Evolutionary conservation across 495 filamentous ascomycete species (phyloP), one percentile per base, ranked within the genome.

Genomic region (Schizothecium vesticola): DNA sequence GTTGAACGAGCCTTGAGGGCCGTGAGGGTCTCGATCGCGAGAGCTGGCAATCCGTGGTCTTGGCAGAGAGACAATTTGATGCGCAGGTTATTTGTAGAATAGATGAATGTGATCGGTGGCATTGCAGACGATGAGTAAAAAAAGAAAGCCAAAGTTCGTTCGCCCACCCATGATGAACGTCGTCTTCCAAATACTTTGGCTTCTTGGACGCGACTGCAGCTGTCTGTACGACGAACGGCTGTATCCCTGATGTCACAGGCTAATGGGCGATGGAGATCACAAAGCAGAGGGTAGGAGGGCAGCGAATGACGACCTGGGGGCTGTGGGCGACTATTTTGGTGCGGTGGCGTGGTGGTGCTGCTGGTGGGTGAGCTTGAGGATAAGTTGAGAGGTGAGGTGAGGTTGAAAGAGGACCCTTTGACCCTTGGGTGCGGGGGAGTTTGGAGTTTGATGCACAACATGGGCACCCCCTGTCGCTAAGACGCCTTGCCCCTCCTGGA

Each of bases 201-300:
- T 23, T 26, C 8, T 26, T 59, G 57, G 57, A 59, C 61, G 61
- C 28, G 22, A 4, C 24, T 31, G 23, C 28, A 16, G 43, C 33
- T 22, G 28, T 19, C 36, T 33, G 21, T 19, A 28, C 22, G 19
- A 31, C 9, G 22, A 24, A 65, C 36, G 43, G 36, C 22, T 55
- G 56, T 65, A 57, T 26, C 64, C 55, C 64, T 56, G 33, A 70
- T 55, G 43, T 43, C 63, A 71, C 22, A 69, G 73, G 66, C 65
- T 73, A 60, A 65, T 70, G 57, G 67, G 59, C 66, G 33, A 56
- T 56, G 67, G 58, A 51, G 71, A 75, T 71, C 73, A 67, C 65
- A 56, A 66, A 64, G 61, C 57, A 58, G 3, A 66, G 13, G 13
- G 33, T 29, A 9, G 23, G 19, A 61, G 29, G 29, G 29, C 21